phyloP scores from a whole-genome alignment of 805 yeast genomes.

The Zygosaccharomyces lentus region DNA sequence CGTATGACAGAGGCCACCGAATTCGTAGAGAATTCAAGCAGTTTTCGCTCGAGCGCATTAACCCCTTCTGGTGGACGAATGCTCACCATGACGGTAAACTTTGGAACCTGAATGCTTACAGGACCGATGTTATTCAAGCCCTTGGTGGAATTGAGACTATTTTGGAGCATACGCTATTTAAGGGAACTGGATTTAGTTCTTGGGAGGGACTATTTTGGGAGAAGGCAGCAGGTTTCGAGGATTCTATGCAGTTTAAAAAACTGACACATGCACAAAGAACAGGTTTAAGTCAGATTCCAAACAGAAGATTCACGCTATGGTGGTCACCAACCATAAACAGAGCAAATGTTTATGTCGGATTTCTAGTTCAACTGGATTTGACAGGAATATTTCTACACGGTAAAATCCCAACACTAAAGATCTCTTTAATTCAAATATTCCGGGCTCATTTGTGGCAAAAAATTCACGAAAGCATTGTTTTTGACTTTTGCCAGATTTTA shows the following conservation, averaged over 20 bases:
- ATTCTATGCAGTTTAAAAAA: constrained; percentile 88
- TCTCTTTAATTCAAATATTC: constrained; percentile 91
- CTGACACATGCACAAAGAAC: constrained; percentile 96
- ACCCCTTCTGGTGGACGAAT: constrained; percentile 97
- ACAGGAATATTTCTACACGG: constrained; percentile 98
- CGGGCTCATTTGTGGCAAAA: constrained; percentile 99
- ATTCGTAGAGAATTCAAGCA: constrained; percentile 74
- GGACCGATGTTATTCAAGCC: constrained; percentile 95
- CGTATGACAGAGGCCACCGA: constrained; percentile 92
- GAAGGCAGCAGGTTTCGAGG: constrained; percentile 95
- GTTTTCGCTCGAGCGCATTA: constrained; percentile 63
- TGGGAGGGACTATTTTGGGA: constrained; percentile 99
- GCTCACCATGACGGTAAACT: constrained; percentile 91
- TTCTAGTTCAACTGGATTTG: constrained; percentile 88
- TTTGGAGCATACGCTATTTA: constrained; percentile 88
- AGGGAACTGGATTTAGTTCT: constrained; percentile 94
- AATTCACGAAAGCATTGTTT: constrained; percentile 91
- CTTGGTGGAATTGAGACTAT: constrained; percentile 97
- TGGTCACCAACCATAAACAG: constrained; percentile 99
- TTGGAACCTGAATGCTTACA: constrained; percentile 88
- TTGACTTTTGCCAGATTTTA: constrained; percentile 86
- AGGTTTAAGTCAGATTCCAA: constrained; percentile 96
- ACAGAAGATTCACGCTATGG: constrained; percentile 95
- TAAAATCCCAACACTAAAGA: constrained; percentile 93
- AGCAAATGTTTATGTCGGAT: constrained; percentile 97